Percentiles rank a stretch among this genome's conserved stretches.
Conservation (phyloP, 1,284 basidiomycete genomes). For the Pseudozyma sp. region DNA sequence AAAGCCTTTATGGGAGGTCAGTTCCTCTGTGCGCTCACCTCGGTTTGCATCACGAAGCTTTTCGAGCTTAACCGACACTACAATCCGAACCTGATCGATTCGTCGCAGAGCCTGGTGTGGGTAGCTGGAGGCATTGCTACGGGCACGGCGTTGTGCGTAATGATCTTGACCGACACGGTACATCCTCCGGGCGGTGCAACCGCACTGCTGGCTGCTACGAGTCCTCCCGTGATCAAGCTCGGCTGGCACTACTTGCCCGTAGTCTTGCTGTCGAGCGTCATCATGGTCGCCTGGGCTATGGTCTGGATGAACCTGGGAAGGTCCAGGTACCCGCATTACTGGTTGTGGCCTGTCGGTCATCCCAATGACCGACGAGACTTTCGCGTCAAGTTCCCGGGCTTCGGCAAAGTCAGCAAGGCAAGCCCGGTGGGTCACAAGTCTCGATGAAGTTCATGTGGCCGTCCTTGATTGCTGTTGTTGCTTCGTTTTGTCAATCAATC, state of each 20-base stretch:
- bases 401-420: conserved; percentile 2
- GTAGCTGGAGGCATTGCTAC: conserved; percentile 44
- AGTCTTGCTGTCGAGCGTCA: conserved; percentile 38
- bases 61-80: conserved; percentile 48
- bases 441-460: not conserved
- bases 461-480: too few relatives aligned
- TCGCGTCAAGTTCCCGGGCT: conserved; percentile 24
- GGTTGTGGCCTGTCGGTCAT: conserved; percentile 34
- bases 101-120: conserved; percentile 47
- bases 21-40: conserved; percentile 43
- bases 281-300: conserved; percentile 53
- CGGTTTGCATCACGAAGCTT: conserved; percentile 53
- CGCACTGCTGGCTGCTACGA: conserved; percentile 44
- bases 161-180: conserved; percentile 51
- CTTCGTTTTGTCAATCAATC: not conserved
- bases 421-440: conserved; percentile 9
- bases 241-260: conserved; percentile 53
- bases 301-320: conserved; percentile 55
- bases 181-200: conserved; percentile 56
- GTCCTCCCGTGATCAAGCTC: conserved; percentile 35
- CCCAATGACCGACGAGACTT: conserved; percentile 24
- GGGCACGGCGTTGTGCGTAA: conserved; percentile 42
- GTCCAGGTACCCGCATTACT: conserved; percentile 31
- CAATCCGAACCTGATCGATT: conserved; percentile 43
- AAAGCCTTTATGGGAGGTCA: conserved; percentile 49